A percentile compares a stretch with the other conserved stretches of the same genome.
These are phyloP conservation scores for Leccinellum luteum DNA, from an alignment of 768 basidiomycete species.

Conservation along the genomic window DNA sequence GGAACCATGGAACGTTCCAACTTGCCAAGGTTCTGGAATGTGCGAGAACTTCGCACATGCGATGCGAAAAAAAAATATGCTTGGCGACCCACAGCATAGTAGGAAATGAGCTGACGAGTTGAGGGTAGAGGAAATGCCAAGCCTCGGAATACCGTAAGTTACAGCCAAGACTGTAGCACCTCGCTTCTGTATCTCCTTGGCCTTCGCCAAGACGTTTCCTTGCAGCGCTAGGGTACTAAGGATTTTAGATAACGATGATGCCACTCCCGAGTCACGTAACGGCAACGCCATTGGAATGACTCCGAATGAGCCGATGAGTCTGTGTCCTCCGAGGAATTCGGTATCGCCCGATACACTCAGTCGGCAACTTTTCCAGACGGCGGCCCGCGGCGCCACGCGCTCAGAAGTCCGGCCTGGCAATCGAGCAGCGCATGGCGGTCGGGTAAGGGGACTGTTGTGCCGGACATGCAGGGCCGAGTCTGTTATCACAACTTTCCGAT, in stretches of 20 bases:
- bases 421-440: slow-evolving; percentile 2
- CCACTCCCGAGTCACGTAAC: too few relatives aligned
- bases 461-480: neutral
- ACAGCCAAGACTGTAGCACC: too few relatives aligned
- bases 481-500: neutral
- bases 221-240: neutral
- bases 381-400: too few relatives aligned
- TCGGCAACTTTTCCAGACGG: too few relatives aligned
- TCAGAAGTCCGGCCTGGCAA: too few relatives aligned
- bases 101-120: neutral
- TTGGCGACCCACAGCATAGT: neutral
- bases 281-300: too few relatives aligned
- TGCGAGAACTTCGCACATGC: neutral
- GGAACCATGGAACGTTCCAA: neutral
- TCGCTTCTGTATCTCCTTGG: neutral
- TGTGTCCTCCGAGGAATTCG: neutral
- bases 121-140: neutral
- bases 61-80: neutral
- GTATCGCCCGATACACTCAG: neutral
- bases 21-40: neutral
- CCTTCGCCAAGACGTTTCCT: neutral
- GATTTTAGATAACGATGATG: neutral
- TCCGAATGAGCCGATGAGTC: too few relatives aligned
- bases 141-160: neutral
- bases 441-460: slow-evolving; percentile 18